Conservation (phyloP, 169 alveolate genomes). For the Plasmodium fragile region DNA sequence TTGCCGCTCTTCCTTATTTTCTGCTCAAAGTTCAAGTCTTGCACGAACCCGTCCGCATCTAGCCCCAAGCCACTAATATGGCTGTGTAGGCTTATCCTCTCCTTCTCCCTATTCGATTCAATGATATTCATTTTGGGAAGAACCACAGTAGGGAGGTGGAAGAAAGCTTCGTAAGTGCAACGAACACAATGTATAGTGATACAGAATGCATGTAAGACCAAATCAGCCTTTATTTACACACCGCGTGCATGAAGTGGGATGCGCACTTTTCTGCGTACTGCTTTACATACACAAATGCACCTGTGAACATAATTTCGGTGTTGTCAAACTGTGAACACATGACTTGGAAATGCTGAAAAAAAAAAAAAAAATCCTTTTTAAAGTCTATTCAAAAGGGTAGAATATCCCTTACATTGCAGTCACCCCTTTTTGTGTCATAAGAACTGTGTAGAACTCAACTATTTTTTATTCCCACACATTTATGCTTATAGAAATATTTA, state of each 20-base stretch:
- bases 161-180: neutral
- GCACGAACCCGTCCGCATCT: slow-evolving; percentile 85
- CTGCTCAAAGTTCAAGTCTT: slow-evolving; percentile 25
- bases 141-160: neutral
- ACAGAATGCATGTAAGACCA: neutral
- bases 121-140: slow-evolving; percentile 49
- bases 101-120: slow-evolving; percentile 75
- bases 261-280: neutral
- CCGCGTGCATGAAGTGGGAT: neutral
- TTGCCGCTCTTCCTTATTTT: slow-evolving; percentile 2
- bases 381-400: neutral
- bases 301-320: neutral
- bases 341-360: neutral
- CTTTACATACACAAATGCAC: neutral
- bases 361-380: neutral
- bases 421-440: neutral
- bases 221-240: neutral
- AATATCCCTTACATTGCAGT: neutral
- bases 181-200: neutral
- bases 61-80: slow-evolving; percentile 99
- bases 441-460: neutral
- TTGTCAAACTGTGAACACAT: neutral
- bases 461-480: neutral
- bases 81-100: slow-evolving; percentile 98
- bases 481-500: neutral